phyloP scores from a whole-genome alignment of 2,329 filamentous ascomycete genomes.

The Hypocrella siamensis region DNA sequence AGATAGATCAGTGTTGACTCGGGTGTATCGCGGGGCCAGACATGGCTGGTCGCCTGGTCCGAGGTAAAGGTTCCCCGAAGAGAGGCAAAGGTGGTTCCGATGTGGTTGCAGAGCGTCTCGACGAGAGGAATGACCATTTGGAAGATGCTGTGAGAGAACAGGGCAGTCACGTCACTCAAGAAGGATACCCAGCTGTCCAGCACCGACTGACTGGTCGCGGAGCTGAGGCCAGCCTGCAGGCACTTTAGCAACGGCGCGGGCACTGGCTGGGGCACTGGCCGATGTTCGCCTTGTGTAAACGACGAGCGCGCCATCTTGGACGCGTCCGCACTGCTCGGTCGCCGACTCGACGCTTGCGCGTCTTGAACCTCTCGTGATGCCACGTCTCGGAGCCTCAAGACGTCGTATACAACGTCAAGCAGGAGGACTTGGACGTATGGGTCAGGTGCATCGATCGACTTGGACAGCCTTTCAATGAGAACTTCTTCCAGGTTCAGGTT shows the following conservation, averaged over 20 bases:
- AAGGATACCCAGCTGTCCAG: constrained; percentile 88
- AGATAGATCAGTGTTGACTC: constrained; percentile 70
- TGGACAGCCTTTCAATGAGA: constrained; percentile 52
- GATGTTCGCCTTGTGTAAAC: constrained; percentile 14
- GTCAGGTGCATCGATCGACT: constrained; percentile 44
- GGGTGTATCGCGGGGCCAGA: too few species aligned
- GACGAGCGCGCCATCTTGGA: constrained; percentile 23
- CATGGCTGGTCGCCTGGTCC: too few species aligned
- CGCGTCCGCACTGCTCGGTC: constrained; percentile 24
- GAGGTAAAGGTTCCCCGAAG: constrained; percentile 48
- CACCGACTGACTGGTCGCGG: constrained; percentile 55
- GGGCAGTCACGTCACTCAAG: constrained; percentile 64
- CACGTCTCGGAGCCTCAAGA: constrained; percentile 48
- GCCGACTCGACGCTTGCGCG: constrained; percentile 32
- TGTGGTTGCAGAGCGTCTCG: constrained; percentile 72
- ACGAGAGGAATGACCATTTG: constrained; percentile 82
- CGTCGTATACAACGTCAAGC: constrained; percentile 61
- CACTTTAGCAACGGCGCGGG: constrained; percentile 66
- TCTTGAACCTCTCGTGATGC: constrained; percentile 21
- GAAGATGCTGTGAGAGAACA: constrained; percentile 75
- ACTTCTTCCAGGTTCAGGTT: constrained; percentile 53
- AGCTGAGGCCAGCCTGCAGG: constrained; percentile 66
- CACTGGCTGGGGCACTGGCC: constrained; percentile 26
- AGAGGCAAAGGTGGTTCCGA: constrained; percentile 54
- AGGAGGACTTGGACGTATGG: constrained; percentile 61